These are phyloP conservation scores for Penicillium paneum DNA, from an alignment of 2,329 filamentous ascomycete species.

Conservation along the genomic window DNA sequence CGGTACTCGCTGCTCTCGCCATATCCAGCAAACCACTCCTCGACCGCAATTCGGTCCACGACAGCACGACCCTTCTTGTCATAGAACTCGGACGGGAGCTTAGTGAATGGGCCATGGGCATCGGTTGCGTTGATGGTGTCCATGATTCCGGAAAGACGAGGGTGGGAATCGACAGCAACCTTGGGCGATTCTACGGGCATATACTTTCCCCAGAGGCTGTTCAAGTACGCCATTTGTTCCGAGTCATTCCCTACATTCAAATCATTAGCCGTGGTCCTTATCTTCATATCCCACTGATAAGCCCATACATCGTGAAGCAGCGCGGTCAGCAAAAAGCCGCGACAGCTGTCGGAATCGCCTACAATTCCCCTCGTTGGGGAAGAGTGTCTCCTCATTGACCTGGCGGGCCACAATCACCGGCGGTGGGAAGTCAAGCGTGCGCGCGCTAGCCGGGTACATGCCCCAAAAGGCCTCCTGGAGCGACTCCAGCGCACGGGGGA, in stretches of 20 bases:
- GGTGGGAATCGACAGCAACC: slow-evolving; percentile 79
- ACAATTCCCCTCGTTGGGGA: slow-evolving; percentile 73
- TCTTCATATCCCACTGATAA: background rate
- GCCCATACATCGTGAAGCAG: slow-evolving; percentile 62
- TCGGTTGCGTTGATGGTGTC: slow-evolving; percentile 87
- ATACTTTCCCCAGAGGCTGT: slow-evolving; percentile 73
- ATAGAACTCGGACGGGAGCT: slow-evolving; percentile 82
- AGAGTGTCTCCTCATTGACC: slow-evolving; percentile 70
- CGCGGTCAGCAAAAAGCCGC: slow-evolving; percentile 67
- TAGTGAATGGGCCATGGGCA: slow-evolving; percentile 77
- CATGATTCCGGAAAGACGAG: slow-evolving; percentile 84
- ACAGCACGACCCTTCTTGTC: slow-evolving; percentile 67
- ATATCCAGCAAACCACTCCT: slow-evolving; percentile 93
- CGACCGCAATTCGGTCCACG: slow-evolving; percentile 69
- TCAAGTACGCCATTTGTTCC: slow-evolving; percentile 79
- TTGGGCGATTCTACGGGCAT: slow-evolving; percentile 69
- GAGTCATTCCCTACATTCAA: slow-evolving; percentile 58
- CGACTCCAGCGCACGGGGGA: slow-evolving; percentile 73
- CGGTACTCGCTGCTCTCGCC: slow-evolving; percentile 81
- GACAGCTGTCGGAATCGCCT: slow-evolving; percentile 67
- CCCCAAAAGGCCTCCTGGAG: slow-evolving; percentile 72
- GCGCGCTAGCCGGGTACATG: slow-evolving; percentile 62
- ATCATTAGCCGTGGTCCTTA: slow-evolving; percentile 1
- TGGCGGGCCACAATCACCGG: slow-evolving; percentile 65
- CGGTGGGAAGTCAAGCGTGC: slow-evolving; percentile 54